phyloP scores from a whole-genome alignment of 1,284 basidiomycete genomes.

The Butyriboletus appendiculatus region DNA sequence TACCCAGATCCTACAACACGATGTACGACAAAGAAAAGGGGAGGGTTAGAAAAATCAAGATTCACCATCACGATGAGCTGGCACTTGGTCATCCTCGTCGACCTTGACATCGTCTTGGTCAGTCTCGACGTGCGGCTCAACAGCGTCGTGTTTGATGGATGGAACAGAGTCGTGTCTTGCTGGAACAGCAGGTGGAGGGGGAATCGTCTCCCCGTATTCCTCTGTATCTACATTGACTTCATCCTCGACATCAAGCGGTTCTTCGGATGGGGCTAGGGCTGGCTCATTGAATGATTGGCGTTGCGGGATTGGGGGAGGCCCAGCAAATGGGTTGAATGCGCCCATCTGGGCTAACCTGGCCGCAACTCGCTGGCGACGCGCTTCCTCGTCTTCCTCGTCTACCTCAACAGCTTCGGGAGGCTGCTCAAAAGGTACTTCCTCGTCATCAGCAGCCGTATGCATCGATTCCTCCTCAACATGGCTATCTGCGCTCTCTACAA shows the following conservation, averaged over 20 bases:
- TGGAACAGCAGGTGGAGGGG: constrained; percentile 15
- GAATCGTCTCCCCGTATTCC: constrained; percentile 11
- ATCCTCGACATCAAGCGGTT: constrained; percentile 20
- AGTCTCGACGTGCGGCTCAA: constrained; percentile 6
- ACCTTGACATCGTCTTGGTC: constrained; percentile 22
- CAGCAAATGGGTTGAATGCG: constrained; percentile 61
- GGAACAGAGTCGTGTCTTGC: constrained; percentile 7
- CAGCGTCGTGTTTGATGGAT: constrained; percentile 6
- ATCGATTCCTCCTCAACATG: constrained; percentile 3
- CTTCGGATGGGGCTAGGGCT: not conserved
- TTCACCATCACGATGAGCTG: constrained; percentile 52
- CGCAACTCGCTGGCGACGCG: constrained; percentile 57
- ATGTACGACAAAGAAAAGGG: constrained; percentile 23
- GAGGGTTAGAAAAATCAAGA: constrained; percentile 39
- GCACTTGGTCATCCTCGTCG: constrained; percentile 23
- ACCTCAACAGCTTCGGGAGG: constrained; percentile 29
- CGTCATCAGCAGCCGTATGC: constrained; percentile 13
- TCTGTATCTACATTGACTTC: constrained; percentile 27
- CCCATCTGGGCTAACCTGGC: constrained; percentile 65
- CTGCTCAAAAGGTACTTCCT: constrained; percentile 21
- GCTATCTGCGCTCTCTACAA: constrained; percentile 6
- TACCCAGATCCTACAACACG: constrained; percentile 32
- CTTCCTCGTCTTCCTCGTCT: constrained; percentile 54
- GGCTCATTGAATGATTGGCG: constrained; percentile 23
- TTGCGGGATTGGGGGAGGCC: constrained; percentile 36